Conservation (phyloP, 1,139 yeast genomes). For the Lodderomyces pseudojiufengensis region DNA sequence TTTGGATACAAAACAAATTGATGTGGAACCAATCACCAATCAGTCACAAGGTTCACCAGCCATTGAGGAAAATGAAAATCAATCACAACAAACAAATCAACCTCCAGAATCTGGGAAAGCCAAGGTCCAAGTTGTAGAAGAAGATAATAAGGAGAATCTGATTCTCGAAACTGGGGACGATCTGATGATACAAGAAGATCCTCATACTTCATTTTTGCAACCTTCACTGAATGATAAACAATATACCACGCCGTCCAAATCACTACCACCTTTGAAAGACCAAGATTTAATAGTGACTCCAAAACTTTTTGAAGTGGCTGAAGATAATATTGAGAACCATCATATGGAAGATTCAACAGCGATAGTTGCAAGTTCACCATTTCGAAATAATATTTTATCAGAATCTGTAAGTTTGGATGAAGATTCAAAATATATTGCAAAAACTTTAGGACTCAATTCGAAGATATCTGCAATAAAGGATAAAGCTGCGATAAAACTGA, state of each 20-base stretch:
- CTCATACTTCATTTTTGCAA: slow-evolving; percentile 15
- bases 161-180: slow-evolving; percentile 8
- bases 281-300: slow-evolving; percentile 44
- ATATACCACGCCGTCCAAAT: slow-evolving; percentile 43
- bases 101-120: no score
- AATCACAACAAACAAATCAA: not conserved
- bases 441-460: no score
- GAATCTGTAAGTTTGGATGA: slow-evolving; percentile 1
- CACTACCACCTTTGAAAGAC: slow-evolving; percentile 43
- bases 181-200: slow-evolving; percentile 14
- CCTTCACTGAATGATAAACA: slow-evolving; percentile 12
- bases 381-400: slow-evolving; percentile 10
- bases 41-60: not conserved
- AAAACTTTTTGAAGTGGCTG: slow-evolving; percentile 40
- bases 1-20: not conserved
- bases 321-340: slow-evolving; percentile 19
- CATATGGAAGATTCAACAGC: slow-evolving; percentile 3
- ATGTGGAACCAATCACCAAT: not conserved
- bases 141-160: slow-evolving; percentile 5
- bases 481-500: no score
- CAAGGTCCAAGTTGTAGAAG: not conserved
- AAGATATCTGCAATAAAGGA: no score
- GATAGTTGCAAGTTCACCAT: slow-evolving; percentile 21
- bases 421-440: no score
- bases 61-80: not conserved